Base-by-base conservation (phyloP, 495 filamentous ascomycete species). In the Neurospora sp. region DNA sequence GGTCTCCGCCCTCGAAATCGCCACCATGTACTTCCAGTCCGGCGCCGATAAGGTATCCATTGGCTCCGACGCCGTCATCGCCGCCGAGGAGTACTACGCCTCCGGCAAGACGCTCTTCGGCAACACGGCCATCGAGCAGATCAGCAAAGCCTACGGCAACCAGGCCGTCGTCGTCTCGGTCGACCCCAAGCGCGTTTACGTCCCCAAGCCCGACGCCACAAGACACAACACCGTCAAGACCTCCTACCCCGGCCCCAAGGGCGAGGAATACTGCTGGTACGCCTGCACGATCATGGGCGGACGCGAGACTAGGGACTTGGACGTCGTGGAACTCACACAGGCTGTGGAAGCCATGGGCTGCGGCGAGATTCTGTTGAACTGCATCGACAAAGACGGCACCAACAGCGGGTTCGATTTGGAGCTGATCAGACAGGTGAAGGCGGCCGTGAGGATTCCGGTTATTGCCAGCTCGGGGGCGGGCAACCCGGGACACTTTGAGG, bases 11-110 rank as follows among this genome's bases (percentile, higher is more conserved):
- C 88, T 97, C 9, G 93, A 98, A 72, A 93, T 99, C 65, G 96
- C 96, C 11, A 94, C 91, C 6, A 90, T 98, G 88, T 99, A 99
- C 85, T 99, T 99, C 87, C 93, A 96, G 84, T 94, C 90, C 35
- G 96, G 96, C 42, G 96, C 96, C n/a, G 96, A 99, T 82, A 99
- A 99, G 85, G 94, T 99, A 20, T 97, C 94, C 69, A 97, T 99
- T 77, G 96, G 96, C 5, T 96, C 92, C 3, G 96, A 99, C 81
- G 94, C 96, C 68, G 96, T 98, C 12, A 87, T 88, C 41, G 94
- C 94, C 10, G 96, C 96, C 0, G 94, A 98, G 79, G 92, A 96
- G 73, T 99, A 93, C 80, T 92, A 94, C 80, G 80, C 84, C 39
- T 82, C 81, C 9, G 90, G 91, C 8, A 87, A 89, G 76, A 88